phyloP scores from a whole-genome alignment of 108 stramenopile genomes.

The Chaetoceros tenuissimus region DNA sequence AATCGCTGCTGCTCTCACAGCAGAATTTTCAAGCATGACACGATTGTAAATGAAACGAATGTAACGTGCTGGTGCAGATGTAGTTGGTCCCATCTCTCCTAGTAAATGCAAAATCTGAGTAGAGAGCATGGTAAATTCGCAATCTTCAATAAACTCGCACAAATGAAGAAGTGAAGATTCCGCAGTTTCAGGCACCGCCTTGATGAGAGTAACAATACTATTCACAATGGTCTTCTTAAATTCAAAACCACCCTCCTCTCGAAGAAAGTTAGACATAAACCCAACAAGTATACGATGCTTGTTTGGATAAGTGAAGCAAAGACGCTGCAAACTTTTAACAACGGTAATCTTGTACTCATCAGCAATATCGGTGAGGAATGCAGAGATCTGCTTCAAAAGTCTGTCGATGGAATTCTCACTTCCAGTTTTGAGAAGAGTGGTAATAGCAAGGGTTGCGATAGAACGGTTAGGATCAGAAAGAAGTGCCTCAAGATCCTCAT shows the following conservation, averaged over 20 bases:
- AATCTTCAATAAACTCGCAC: constrained; percentile 98
- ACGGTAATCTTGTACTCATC: constrained; percentile 99
- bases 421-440: constrained; percentile 98
- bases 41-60: constrained; percentile 98
- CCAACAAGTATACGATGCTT: constrained; percentile 90
- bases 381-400: constrained; percentile 95
- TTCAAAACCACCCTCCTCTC: constrained; percentile 92
- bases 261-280: constrained; percentile 86
- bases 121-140: constrained; percentile 86
- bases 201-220: constrained; percentile 79
- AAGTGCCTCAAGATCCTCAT: constrained; percentile 96
- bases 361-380: constrained; percentile 96
- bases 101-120: constrained; percentile 85
- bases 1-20: constrained; percentile 91
- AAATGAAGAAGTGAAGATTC: constrained; percentile 84
- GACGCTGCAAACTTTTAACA: constrained; percentile 75
- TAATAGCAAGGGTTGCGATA: constrained; percentile 98
- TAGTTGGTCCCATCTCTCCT: constrained; percentile 80
- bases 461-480: constrained; percentile 93
- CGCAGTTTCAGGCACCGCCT: constrained; percentile 79
- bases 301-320: constrained; percentile 85
- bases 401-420: constrained; percentile 91
- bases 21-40: constrained; percentile 90
- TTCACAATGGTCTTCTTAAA: constrained; percentile 90
- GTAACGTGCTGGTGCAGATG: constrained; percentile 83